Percentiles rank a stretch among this genome's conserved stretches.
These are phyloP conservation scores for Hemisphaericaspora lyxosophila DNA, from an alignment of 1,139 yeast genomes.

Conservation along the genomic window DNA sequence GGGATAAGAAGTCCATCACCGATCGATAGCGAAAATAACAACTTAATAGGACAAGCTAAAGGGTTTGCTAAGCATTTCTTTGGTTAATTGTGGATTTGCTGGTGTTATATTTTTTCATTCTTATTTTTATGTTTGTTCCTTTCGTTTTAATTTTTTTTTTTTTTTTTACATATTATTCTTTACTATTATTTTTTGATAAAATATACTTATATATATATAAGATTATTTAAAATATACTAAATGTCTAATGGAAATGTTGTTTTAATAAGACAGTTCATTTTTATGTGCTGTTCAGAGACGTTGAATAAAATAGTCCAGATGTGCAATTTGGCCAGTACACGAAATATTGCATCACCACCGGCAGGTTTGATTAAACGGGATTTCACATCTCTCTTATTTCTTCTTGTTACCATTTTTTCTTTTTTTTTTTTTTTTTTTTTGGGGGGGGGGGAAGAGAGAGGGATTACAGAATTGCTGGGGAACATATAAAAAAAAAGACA, in stretches of 20 bases:
- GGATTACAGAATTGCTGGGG: too few relatives aligned
- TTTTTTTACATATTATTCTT: not conserved
- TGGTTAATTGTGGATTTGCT: slow-evolving; percentile 15
- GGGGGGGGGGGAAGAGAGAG: too few relatives aligned
- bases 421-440: too few relatives aligned
- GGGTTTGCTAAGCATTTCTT: slow-evolving; percentile 40
- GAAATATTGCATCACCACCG: too few relatives aligned
- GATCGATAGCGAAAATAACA: slow-evolving; percentile 6
- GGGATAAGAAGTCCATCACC: slow-evolving; percentile 39
- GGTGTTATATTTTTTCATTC: not conserved
- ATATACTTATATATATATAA: not conserved
- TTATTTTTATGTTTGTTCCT: not conserved
- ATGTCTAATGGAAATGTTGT: too few relatives aligned
- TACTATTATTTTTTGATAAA: slow-evolving; percentile 1
- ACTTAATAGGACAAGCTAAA: slow-evolving; percentile 40
- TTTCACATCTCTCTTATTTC: too few relatives aligned
- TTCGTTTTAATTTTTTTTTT: not conserved
- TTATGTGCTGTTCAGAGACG: too few relatives aligned
- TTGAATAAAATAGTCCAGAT: not conserved
- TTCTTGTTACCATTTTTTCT: too few relatives aligned
- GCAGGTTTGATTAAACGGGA: too few relatives aligned
- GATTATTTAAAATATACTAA: not conserved
- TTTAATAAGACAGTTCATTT: too few relatives aligned
- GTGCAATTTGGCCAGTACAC: slow-evolving; percentile 2
- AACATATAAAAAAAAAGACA: too few relatives aligned